Base-by-base conservation (phyloP, 2,329 filamentous ascomycete genomes). In the Aureobasidium sp. region DNA sequence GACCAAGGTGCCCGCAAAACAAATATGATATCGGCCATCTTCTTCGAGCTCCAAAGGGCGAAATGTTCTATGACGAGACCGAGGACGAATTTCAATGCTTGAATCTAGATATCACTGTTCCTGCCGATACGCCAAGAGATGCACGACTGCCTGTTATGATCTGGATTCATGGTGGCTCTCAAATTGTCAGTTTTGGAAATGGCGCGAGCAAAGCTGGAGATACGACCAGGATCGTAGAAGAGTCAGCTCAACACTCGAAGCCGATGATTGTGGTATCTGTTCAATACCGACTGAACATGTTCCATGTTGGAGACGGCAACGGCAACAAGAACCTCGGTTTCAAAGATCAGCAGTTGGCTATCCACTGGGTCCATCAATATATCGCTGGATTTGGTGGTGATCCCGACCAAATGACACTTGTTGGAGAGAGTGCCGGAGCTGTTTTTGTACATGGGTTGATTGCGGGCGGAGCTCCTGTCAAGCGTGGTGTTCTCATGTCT, bases 121-220 rank as follows among this genome's bases (percentile, higher is more conserved):
- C 70, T 0, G 64, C 65, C 3, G n/a, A 57, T 4, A 55, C 61
- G 1, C 11, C 51, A 4, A 49, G 30, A 0, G 60, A 63, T 2
- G 42, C 32, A 27, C 27, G 34, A 37, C 57, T 78, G 0, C 78
- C 77, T 1, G 76, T 80, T 11, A 51, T 79, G 9, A 62, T 79
- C 11, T 80, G 77, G 76, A 76, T 80, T 16, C 75, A 80, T 62
- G 78, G 78, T 71, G 77, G 77, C 10, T 78, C 76, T 3, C 77
- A 79, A 53, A 69, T 75, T 1, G 71, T 79, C 6, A 78, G 76
- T 0, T 79, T 77, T 61, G 77, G 75, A 37, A 76, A 72, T 21
- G 73, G 72, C 27, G 72, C 74, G 3, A 77, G 75, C 0, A 71
- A 72, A 5, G 69, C 78, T 16, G 78, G 77, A 50, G 61, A 64